Conservation (phyloP, 75 land plant species). For the Adiantum capillusveneris region DNA sequence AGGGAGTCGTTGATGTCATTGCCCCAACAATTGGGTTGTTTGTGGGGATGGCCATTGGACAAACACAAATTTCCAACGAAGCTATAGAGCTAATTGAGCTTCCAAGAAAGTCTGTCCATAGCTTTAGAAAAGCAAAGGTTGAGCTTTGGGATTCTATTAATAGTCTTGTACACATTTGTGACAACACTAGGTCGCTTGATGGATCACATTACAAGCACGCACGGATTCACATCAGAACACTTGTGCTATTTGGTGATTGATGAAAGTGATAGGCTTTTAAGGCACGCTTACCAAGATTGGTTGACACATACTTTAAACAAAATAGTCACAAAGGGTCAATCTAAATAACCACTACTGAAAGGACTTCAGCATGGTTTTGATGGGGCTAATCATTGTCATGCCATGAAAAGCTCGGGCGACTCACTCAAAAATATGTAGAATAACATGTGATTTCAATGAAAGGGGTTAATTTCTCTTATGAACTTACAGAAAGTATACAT, state of each 20-base stretch:
- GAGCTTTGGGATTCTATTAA: constrained; percentile 9
- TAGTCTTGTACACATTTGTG: constrained; percentile 77
- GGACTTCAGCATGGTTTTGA: constrained; percentile 72
- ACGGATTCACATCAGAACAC: constrained; percentile 82
- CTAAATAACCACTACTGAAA: not conserved
- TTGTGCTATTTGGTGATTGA: constrained; percentile 90
- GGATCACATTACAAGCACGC: constrained; percentile 76
- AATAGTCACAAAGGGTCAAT: constrained; percentile 19
- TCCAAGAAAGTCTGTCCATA: constrained; percentile 42
- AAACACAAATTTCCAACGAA: constrained; percentile 77
- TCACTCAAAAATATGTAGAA: no score
- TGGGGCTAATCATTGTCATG: constrained; percentile 51
- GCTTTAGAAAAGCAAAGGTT: constrained; percentile 40
- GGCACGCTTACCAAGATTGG: constrained; percentile 93
- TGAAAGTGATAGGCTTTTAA: constrained; percentile 83
- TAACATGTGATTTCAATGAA: no score
- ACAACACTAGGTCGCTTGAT: constrained; percentile 94
- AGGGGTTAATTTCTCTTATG: no score
- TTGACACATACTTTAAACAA: constrained; percentile 62
- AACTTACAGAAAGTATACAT: no score
- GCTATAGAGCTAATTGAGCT: constrained; percentile 49
- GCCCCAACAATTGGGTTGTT: constrained; percentile 81
- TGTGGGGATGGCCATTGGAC: constrained; percentile 86
- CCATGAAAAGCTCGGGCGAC: no score
- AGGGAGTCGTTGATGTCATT: constrained; percentile 69